Conservation (phyloP, 1,139 yeast species). For the Hansenula lynferdii region DNA sequence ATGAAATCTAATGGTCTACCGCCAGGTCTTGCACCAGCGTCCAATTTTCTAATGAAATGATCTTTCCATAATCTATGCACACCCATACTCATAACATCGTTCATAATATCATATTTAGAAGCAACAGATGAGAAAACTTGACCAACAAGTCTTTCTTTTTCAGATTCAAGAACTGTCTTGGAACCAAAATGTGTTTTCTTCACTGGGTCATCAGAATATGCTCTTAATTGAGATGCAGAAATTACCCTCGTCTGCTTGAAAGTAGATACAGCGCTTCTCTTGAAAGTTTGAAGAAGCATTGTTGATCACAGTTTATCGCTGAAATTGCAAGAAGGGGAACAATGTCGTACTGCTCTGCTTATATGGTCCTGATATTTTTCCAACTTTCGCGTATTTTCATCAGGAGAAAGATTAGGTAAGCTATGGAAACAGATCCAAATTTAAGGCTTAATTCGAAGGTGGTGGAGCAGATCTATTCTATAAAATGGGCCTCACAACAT, state of each 20-base stretch:
- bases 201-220: conserved; percentile 11
- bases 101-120: conserved; percentile 90
- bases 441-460: too few relatives aligned
- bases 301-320: not conserved
- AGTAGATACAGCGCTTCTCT: not conserved
- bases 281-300: not conserved
- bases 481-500: too few relatives aligned
- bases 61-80: conserved; percentile 93
- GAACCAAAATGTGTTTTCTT: conserved; percentile 90
- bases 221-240: conserved; percentile 7
- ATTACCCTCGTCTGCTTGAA: not conserved
- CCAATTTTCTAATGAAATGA: conserved; percentile 81
- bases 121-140: conserved; percentile 95
- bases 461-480: too few relatives aligned
- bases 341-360: too few relatives aligned
- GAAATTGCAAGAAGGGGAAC: too few relatives aligned
- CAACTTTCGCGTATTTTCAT: too few relatives aligned
- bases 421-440: too few relatives aligned
- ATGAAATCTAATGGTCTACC: conserved; percentile 76
- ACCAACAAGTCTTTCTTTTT: conserved; percentile 83
- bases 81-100: conserved; percentile 96
- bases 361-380: too few relatives aligned
- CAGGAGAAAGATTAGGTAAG: too few relatives aligned
- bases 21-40: conserved; percentile 93
- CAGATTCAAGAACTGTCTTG: conserved; percentile 72